Conservation (phyloP, 2,329 filamentous ascomycete species). For the Colletotrichum euphorbiae region DNA sequence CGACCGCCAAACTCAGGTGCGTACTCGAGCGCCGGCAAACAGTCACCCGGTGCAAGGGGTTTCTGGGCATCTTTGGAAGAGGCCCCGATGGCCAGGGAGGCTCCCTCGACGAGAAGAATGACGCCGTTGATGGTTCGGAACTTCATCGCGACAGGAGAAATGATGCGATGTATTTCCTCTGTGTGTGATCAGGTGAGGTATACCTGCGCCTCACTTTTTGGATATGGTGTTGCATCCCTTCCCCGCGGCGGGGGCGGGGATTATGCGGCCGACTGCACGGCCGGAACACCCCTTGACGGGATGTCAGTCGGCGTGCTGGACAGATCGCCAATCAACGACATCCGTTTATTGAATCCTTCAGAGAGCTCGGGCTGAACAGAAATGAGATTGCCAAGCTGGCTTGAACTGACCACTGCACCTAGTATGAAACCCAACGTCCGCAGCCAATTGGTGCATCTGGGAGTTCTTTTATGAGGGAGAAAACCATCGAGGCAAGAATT, state of each 20-base stretch:
- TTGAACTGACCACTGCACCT: too few species aligned
- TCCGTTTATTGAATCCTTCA: too few species aligned
- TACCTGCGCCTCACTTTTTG: background rate
- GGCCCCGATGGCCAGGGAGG: background rate
- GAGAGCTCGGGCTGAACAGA: too few species aligned
- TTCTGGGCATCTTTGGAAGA: background rate
- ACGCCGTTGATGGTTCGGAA: background rate
- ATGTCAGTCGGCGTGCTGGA: too few species aligned
- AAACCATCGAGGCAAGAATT: too few species aligned
- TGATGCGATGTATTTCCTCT: background rate
- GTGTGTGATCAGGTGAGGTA: background rate
- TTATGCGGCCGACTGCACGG: background rate
- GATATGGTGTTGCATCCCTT: constrained; percentile 4
- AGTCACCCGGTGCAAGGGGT: constrained; percentile 13
- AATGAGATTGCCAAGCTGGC: too few species aligned
- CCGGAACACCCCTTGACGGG: background rate
- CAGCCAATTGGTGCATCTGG: too few species aligned
- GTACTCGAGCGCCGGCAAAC: background rate
- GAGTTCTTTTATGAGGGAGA: too few species aligned
- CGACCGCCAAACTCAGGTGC: background rate
- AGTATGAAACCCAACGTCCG: too few species aligned
- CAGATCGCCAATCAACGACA: too few species aligned
- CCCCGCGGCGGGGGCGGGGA: constrained; percentile 22
- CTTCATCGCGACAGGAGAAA: background rate
- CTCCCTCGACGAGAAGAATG: background rate